Conservation (phyloP, 1,284 basidiomycete species). For the Cryptococcus sp. region DNA sequence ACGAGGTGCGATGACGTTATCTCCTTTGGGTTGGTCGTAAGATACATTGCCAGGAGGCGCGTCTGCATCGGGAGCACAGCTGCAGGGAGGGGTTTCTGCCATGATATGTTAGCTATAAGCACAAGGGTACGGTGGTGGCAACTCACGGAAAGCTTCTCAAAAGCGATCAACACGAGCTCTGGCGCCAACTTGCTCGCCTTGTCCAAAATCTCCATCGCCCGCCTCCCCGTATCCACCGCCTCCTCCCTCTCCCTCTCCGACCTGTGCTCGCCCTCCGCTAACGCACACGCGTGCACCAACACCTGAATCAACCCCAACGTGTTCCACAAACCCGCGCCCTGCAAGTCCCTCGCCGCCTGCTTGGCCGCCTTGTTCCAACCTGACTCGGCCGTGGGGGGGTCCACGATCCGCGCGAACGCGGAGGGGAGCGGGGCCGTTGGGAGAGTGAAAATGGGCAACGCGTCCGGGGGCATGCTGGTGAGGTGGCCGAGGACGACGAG, state of each 20-base stretch:
- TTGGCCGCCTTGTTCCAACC: slow-evolving; percentile 49
- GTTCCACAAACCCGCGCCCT: slow-evolving; percentile 84
- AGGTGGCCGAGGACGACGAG: slow-evolving; percentile 83
- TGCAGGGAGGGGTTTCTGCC: slow-evolving; percentile 80
- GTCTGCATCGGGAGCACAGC: slow-evolving; percentile 82
- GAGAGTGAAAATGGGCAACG: slow-evolving; percentile 83
- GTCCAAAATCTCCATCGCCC: slow-evolving; percentile 83
- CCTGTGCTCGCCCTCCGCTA: slow-evolving; percentile 55
- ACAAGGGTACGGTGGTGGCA: not conserved
- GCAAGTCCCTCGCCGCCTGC: slow-evolving; percentile 68
- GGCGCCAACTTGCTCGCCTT: slow-evolving; percentile 79
- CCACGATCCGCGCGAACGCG: slow-evolving; percentile 71
- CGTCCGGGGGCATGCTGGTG: slow-evolving; percentile 79
- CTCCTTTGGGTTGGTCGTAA: slow-evolving; percentile 58
- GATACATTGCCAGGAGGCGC: slow-evolving; percentile 83
- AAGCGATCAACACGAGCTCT: slow-evolving; percentile 88
- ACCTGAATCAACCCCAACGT: slow-evolving; percentile 87
- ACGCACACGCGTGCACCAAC: slow-evolving; percentile 55
- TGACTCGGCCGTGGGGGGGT: slow-evolving; percentile 61
- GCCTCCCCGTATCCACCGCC: slow-evolving; percentile 64
- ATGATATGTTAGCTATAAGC: slow-evolving; percentile 5
- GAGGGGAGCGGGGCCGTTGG: slow-evolving; percentile 76
- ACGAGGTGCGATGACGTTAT: slow-evolving; percentile 94
- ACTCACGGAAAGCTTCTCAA: slow-evolving; percentile 83
- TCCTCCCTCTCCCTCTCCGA: slow-evolving; percentile 57